These are phyloP conservation scores for Climacium dendroides DNA, from an alignment of 225 moss, liverwort and hornwort species.

Conservation along the genomic window DNA sequence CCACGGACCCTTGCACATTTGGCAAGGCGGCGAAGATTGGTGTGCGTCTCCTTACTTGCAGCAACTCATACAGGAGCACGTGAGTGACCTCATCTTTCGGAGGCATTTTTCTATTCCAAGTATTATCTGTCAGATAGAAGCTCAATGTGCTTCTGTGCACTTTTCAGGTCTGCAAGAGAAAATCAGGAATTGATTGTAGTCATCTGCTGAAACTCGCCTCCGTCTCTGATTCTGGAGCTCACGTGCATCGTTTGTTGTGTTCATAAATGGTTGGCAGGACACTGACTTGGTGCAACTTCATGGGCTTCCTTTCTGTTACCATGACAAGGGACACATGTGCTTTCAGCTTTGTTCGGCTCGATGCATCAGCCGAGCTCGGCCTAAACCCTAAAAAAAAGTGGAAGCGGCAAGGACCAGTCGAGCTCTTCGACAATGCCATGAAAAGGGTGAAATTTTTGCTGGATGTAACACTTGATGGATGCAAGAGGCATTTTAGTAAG, in stretches of 20 bases:
- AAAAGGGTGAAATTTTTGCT: background rate
- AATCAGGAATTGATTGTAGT: background rate
- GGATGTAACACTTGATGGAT: background rate
- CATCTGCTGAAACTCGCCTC: background rate
- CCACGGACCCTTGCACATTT: constrained; percentile 41
- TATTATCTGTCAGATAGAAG: background rate
- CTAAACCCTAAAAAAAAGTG: background rate
- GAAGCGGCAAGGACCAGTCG: background rate
- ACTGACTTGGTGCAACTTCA: constrained; percentile 12
- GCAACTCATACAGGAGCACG: constrained; percentile 25
- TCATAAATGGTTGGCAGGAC: background rate
- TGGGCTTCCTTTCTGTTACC: constrained; percentile 11
- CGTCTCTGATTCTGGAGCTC: background rate
- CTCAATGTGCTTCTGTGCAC: background rate
- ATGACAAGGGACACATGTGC: constrained; percentile 6
- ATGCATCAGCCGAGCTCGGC: background rate
- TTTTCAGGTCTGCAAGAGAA: background rate
- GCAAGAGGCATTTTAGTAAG: background rate
- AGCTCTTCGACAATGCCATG: background rate
- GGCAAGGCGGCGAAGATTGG: constrained; percentile 32
- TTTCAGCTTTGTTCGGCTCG: background rate
- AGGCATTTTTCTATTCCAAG: background rate
- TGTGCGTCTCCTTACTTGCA: constrained; percentile 18
- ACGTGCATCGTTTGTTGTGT: background rate
- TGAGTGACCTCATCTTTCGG: background rate